Evolutionary conservation across 495 filamentous ascomycete genomes (phyloP).

Genomic region (Penicillium egyptiacum): DNA sequence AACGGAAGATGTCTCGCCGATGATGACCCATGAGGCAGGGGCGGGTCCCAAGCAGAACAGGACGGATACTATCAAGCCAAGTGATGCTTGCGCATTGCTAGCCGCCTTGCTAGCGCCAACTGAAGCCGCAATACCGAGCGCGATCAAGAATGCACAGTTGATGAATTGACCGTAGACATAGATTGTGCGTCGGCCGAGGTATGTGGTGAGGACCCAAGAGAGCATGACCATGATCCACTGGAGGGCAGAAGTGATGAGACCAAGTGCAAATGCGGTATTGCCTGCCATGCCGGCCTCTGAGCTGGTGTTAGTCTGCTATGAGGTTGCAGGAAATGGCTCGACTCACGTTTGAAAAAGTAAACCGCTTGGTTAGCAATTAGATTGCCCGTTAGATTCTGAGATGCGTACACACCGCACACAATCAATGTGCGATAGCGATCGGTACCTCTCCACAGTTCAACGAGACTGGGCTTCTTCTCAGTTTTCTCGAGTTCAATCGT

Average conservation of each 20-base stretch:
- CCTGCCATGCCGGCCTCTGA: constrained; percentile 35
- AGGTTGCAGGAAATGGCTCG: constrained; percentile 16
- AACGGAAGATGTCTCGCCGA: constrained; percentile 58
- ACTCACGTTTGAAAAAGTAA: constrained; percentile 33
- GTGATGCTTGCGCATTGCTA: constrained; percentile 49
- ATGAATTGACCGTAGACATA: constrained; percentile 45
- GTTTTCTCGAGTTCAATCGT: constrained; percentile 63
- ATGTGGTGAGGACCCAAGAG: constrained; percentile 51
- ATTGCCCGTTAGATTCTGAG: constrained; percentile 32
- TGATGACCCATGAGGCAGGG: constrained; percentile 57
- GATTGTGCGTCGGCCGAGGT: constrained; percentile 48
- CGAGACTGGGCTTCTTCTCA: constrained; percentile 41
- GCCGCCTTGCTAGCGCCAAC: constrained; percentile 33
- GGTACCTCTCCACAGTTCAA: constrained; percentile 31
- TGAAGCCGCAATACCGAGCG: constrained; percentile 51
- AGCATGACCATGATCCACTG: constrained; percentile 54
- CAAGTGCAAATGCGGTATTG: constrained; percentile 43
- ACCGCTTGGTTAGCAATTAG: constrained; percentile 31
- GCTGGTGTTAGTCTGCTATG: constrained; percentile 26
- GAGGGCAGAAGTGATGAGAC: constrained; percentile 51
- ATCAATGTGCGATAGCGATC: constrained; percentile 32
- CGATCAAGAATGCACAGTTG: constrained; percentile 37
- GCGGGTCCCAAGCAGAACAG: constrained; percentile 53
- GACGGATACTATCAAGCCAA: constrained; percentile 57
- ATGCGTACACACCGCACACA: constrained; percentile 33